phyloP scores from a whole-genome alignment of 2,329 filamentous ascomycete species.

The Aphanocladium album region DNA sequence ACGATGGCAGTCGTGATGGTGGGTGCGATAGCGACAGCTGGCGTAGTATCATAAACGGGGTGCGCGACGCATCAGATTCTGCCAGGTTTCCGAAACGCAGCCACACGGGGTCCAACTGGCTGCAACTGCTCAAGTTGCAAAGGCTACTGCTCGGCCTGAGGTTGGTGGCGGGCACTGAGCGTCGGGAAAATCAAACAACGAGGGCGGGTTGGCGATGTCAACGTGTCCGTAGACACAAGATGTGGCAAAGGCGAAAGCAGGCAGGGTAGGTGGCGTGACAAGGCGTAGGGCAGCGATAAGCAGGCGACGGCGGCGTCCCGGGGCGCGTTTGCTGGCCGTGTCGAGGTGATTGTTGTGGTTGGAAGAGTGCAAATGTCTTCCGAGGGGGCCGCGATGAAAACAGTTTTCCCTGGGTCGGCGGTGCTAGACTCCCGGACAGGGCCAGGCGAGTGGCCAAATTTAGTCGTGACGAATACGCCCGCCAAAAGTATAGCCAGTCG shows the following conservation, averaged over 20 bases:
- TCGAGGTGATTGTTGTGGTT: conserved; percentile 8
- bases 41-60: conserved; percentile 6
- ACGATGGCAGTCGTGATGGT: neutral
- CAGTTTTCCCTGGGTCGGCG: neutral
- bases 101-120: neutral
- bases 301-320: neutral
- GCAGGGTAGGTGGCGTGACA: conserved; percentile 6
- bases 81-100: neutral
- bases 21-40: conserved; percentile 2
- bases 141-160: neutral
- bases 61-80: conserved; percentile 1
- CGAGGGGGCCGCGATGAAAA: conserved; percentile 3
- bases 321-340: neutral
- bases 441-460: conserved; percentile 9
- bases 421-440: neutral
- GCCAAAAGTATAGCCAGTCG: conserved; percentile 4
- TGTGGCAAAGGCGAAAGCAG: conserved; percentile 1
- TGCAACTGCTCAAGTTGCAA: neutral
- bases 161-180: neutral
- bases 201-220: neutral
- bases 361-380: conserved; percentile 1
- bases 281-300: conserved; percentile 2
- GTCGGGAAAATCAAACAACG: conserved; percentile 10
- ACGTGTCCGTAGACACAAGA: neutral
- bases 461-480: conserved; percentile 5